Evolutionary conservation across 2,329 filamentous ascomycete species (phyloP).

Genomic region (Botrytis pseudocinerea): DNA sequence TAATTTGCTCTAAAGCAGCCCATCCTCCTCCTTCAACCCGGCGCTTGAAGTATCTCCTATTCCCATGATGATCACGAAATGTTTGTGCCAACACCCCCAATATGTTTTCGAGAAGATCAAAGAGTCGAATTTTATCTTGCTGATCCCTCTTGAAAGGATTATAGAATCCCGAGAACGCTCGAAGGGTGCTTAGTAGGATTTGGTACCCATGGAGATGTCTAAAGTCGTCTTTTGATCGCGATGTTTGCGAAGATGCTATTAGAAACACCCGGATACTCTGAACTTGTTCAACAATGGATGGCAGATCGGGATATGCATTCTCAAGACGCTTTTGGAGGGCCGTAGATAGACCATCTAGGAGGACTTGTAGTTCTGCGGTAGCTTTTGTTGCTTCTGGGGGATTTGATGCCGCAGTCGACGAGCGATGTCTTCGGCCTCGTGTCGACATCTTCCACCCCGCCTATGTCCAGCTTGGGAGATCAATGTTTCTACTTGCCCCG

Average conservation of each 20-base stretch:
- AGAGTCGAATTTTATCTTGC: conserved; percentile 64
- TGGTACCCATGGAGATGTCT: conserved; percentile 79
- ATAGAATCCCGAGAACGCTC: conserved; percentile 74
- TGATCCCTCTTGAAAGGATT: conserved; percentile 62
- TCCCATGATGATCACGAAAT: conserved; percentile 78
- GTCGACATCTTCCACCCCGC: conserved; percentile 49
- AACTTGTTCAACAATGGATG: conserved; percentile 38
- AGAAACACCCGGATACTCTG: conserved; percentile 39
- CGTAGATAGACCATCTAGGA: conserved; percentile 51
- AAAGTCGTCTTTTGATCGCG: conserved; percentile 73
- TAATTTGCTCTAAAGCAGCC: conserved; percentile 70
- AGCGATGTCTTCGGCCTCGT: conserved; percentile 59
- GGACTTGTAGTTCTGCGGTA: conserved; percentile 56
- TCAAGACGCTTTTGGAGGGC: conserved; percentile 32
- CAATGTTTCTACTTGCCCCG: conserved; percentile 30
- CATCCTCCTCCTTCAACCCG: conserved; percentile 77
- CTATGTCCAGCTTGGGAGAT: conserved; percentile 34
- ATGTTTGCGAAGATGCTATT: conserved; percentile 47
- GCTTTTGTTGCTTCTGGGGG: conserved; percentile 59
- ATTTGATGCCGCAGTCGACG: conserved; percentile 62
- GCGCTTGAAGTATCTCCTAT: conserved; percentile 81
- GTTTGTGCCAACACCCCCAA: conserved; percentile 66
- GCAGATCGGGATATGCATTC: conserved; percentile 39
- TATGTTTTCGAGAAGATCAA: conserved; percentile 69
- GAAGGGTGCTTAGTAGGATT: conserved; percentile 66